Base-by-base conservation (phyloP, 164 flowering plant genomes). In the Saururus chinensis region DNA sequence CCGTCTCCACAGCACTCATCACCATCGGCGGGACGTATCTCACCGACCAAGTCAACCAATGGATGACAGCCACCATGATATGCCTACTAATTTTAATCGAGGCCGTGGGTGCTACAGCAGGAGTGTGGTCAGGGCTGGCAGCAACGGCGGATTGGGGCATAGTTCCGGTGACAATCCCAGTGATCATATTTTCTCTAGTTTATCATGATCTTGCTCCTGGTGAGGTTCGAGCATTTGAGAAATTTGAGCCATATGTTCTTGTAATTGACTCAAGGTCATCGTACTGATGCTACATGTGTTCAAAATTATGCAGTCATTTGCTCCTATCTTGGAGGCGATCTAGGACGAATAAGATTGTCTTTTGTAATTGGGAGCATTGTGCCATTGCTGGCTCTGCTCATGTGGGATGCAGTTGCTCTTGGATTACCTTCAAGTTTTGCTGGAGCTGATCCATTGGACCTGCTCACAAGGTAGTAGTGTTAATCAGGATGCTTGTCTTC, bases 141-240 rank as follows among this genome's bases (percentile, higher is more conserved):
- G 77, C 70, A 57, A 59, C 65, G 7, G 74, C 82, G 23, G 71
- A 81, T 66, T 86, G 92, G 92, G 79, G 64, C 19, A 80, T 77
- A 73, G 80, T 81, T 66, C 88, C 92, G 8, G 63, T 70, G 25
- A 76, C 83, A 24, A 59, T 88, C 53, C 92, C 96, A 42, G 89
- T 82, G 59, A 79, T 88, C 49, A 81, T 88, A 25, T 88, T 86
- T 68, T 66, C 92, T 45, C 76, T 88, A 68, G 89, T 84, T 45
- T 88, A 82, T 73, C 92, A 82, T 67, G 96, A 88, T 65, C 55
- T 84, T 26, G 72, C 80, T 61, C 92, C 92, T 2, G 85, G 89
- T 88, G 65, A 66, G 57, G 37, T 53, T 49, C 3, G 19, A n/a
- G 25, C 20, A 17, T 58, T 22, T n/a, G 25, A 42, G 19, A 52